Percentiles rank a stretch among this genome's conserved stretches.
Evolutionary conservation across 352 stramenopile species (phyloP).

Genomic region (Phytophthora pinifolia): DNA sequence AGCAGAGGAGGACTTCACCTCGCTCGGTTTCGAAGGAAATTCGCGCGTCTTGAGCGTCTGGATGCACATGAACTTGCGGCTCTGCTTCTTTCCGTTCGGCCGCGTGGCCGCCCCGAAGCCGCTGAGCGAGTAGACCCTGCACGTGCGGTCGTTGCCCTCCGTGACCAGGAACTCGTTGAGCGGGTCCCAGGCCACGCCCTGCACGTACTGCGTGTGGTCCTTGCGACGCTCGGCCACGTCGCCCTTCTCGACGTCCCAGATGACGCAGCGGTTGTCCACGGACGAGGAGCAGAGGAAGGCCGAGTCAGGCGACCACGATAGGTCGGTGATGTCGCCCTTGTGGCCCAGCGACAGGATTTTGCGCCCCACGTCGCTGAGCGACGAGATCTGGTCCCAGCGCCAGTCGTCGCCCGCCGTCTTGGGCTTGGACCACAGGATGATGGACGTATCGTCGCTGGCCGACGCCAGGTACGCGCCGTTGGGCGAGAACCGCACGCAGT

Average conservation of each 20-base stretch:
- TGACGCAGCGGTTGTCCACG: slow-evolving; percentile 91
- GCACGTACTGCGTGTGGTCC: slow-evolving; percentile 96
- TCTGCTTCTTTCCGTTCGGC: slow-evolving; percentile 61
- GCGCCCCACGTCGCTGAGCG: slow-evolving; percentile 77
- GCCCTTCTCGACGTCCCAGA: slow-evolving; percentile 85
- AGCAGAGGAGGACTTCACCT: not conserved
- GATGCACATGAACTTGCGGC: slow-evolving; percentile 73
- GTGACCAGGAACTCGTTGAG: slow-evolving; percentile 94
- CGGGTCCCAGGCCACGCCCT: slow-evolving; percentile 96
- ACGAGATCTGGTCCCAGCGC: slow-evolving; percentile 77
- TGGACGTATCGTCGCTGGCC: slow-evolving; percentile 88
- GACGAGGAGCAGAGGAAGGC: slow-evolving; percentile 90
- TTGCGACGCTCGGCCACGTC: slow-evolving; percentile 82
- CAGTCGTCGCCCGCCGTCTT: slow-evolving; percentile 72
- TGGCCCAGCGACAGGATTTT: slow-evolving; percentile 77
- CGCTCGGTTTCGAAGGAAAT: slow-evolving; percentile 27
- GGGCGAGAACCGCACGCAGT: slow-evolving; percentile 92
- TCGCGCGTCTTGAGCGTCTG: slow-evolving; percentile 81
- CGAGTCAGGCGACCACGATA: slow-evolving; percentile 92
- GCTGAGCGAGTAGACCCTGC: slow-evolving; percentile 89
- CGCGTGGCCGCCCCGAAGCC: slow-evolving; percentile 58
- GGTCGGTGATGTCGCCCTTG: slow-evolving; percentile 91
- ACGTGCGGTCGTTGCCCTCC: slow-evolving; percentile 94
- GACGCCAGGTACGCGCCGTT: slow-evolving; percentile 84
- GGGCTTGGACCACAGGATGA: slow-evolving; percentile 83